Evolutionary conservation across 345 rosid species (phyloP).

Genomic region (Zanthoxylum bungeanum): DNA sequence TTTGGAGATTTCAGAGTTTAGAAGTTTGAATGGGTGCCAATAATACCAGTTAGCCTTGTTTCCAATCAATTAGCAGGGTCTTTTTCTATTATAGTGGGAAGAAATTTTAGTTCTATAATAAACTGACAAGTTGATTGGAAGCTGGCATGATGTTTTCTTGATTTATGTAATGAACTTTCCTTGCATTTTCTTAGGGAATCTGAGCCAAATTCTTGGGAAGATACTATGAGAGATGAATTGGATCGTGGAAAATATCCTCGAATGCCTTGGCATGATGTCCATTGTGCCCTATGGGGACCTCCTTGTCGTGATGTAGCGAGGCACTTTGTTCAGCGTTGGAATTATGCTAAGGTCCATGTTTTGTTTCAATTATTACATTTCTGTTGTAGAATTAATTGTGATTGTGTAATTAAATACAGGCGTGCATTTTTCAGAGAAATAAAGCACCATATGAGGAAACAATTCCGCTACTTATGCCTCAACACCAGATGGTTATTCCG

Average conservation of each 20-base stretch:
- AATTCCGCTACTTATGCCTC: constrained; percentile 97
- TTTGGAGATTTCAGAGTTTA: neutral
- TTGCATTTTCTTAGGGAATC: constrained; percentile 66
- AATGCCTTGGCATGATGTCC: constrained; percentile 99
- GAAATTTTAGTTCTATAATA: neutral
- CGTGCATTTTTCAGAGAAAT: constrained; percentile 55
- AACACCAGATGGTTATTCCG: constrained; percentile 98
- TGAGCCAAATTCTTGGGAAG: constrained; percentile 99
- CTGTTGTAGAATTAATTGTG: constrained; percentile 6
- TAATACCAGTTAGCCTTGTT: neutral
- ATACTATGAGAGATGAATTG: constrained; percentile 86
- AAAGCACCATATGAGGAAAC: constrained; percentile 95
- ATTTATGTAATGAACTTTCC: constrained; percentile 5
- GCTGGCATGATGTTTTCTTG: neutral
- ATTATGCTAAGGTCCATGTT: constrained; percentile 86
- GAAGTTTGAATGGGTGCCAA: neutral
- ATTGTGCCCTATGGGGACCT: constrained; percentile 99
- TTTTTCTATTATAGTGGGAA: neutral
- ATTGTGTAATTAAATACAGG: neutral
- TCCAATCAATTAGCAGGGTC: neutral
- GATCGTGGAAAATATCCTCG: constrained; percentile 89
- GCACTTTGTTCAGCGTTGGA: constrained; percentile 99
- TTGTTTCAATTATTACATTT: constrained; percentile 9
- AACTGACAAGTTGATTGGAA: constrained; percentile 6
- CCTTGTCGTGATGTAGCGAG: constrained; percentile 96